Conservation (phyloP, 1,284 basidiomycete genomes). For the Grifola frondosa region DNA sequence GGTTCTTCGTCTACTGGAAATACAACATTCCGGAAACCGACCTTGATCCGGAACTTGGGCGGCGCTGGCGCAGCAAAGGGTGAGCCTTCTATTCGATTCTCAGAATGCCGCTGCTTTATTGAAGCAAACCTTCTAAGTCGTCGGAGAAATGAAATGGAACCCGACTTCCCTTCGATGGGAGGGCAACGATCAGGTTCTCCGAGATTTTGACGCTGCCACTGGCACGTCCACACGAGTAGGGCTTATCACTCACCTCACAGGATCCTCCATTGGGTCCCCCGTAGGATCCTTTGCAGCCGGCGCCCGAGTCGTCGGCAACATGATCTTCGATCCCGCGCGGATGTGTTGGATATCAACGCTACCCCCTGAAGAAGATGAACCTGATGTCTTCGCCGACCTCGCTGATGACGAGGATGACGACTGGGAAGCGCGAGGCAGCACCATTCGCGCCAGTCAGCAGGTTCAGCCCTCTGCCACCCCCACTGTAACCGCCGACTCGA, state of each 20-base stretch:
- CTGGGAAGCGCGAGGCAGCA: constrained; percentile 72
- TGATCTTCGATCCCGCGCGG: constrained; percentile 91
- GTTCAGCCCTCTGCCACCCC: constrained; percentile 26
- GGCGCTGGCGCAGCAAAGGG: constrained; percentile 74
- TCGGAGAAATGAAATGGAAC: constrained; percentile 98
- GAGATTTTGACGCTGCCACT: constrained; percentile 85
- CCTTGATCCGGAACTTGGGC: constrained; percentile 85
- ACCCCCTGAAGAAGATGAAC: constrained; percentile 87
- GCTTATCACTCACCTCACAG: constrained; percentile 88
- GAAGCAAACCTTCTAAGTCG: constrained; percentile 46
- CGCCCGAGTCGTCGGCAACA: constrained; percentile 89
- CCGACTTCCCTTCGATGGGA: constrained; percentile 89
- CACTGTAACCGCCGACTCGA: constrained; percentile 32
- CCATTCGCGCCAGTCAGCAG: constrained; percentile 69
- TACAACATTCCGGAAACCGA: constrained; percentile 73
- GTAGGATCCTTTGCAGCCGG: constrained; percentile 74
- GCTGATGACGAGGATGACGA: constrained; percentile 82
- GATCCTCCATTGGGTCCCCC: constrained; percentile 78
- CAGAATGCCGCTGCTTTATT: not conserved
- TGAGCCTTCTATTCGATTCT: constrained; percentile 36
- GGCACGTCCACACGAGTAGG: constrained; percentile 89
- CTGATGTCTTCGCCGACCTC: constrained; percentile 87
- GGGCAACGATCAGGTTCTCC: constrained; percentile 88
- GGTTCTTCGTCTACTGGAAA: constrained; percentile 40
- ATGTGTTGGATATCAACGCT: constrained; percentile 94